These are phyloP conservation scores for Ochromonas danica DNA, from an alignment of 108 stramenopile species.

Conservation along the genomic window DNA sequence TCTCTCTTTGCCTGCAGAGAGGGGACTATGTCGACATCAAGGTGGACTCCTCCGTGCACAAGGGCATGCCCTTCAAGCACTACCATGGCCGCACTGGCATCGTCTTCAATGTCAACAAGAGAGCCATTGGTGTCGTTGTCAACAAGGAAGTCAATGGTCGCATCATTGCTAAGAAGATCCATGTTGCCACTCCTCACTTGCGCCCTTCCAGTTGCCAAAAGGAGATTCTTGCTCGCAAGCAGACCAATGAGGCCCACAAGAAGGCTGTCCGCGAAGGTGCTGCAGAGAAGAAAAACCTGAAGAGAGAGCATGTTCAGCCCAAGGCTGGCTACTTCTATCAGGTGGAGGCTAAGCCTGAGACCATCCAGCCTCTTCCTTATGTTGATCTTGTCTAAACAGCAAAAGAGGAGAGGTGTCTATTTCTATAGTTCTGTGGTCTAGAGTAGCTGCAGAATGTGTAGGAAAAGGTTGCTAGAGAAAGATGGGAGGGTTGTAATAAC, in stretches of 20 bases:
- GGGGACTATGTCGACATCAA: slow-evolving; percentile 99
- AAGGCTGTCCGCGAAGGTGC: slow-evolving; percentile 40
- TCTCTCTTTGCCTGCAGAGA: slow-evolving; percentile 55
- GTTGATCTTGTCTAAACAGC: slow-evolving; percentile 59
- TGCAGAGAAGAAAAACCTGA: slow-evolving; percentile 58
- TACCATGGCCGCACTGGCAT: slow-evolving; percentile 99
- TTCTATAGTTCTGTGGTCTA: neutral
- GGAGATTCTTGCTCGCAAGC: slow-evolving; percentile 71
- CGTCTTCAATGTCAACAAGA: slow-evolving; percentile 97
- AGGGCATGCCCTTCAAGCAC: slow-evolving; percentile 99
- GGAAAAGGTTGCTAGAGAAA: too few relatives aligned
- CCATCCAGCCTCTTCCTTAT: slow-evolving; percentile 60
- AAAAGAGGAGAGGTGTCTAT: neutral
- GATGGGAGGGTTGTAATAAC: too few relatives aligned
- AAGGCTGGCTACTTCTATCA: slow-evolving; percentile 85
- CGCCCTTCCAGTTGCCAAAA: slow-evolving; percentile 89
- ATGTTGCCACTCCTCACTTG: slow-evolving; percentile 98
- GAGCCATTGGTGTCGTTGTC: slow-evolving; percentile 90
- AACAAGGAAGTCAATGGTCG: slow-evolving; percentile 96
- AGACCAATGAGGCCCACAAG: slow-evolving; percentile 57
- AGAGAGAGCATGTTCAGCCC: slow-evolving; percentile 88
- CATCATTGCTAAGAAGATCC: slow-evolving; percentile 96
- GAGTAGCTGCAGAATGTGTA: too few relatives aligned
- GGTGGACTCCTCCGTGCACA: slow-evolving; percentile 93
- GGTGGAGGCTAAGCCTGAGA: slow-evolving; percentile 43